phyloP scores from a whole-genome alignment of 257 asterid genomes.

The Nicotiana tabacum region DNA sequence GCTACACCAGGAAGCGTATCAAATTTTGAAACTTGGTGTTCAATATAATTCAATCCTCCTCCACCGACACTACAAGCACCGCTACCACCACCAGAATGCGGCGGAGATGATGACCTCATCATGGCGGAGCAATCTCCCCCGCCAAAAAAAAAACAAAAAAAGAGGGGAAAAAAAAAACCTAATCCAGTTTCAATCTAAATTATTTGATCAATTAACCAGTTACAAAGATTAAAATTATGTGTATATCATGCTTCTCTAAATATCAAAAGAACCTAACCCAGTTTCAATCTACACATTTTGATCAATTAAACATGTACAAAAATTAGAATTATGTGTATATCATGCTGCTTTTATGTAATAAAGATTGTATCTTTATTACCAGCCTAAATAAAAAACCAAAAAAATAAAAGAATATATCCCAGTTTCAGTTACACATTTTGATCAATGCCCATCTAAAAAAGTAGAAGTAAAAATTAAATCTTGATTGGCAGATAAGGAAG shows the following conservation, averaged over 20 bases:
- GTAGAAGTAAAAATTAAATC: not conserved
- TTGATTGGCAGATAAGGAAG: no score
- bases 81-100: not conserved
- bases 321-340: not conserved
- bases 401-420: not conserved
- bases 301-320: not conserved
- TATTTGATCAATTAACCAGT: not conserved
- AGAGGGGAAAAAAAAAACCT: not conserved
- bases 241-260: not conserved
- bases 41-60: conserved; percentile 35
- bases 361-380: not conserved
- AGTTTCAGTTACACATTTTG: not conserved
- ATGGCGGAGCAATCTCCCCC: not conserved
- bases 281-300: conserved; percentile 2
- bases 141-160: not conserved
- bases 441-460: not conserved
- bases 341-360: not conserved
- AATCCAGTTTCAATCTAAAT: conserved; percentile 7
- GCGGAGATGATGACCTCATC: conserved; percentile 7
- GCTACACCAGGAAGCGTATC: conserved; percentile 78
- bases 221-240: not conserved
- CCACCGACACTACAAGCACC: not conserved
- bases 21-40: conserved; percentile 51
- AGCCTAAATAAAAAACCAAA: not conserved
- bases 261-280: not conserved